Base-by-base conservation (phyloP, 1,284 basidiomycete genomes). In the Sporisorium sorghi region DNA sequence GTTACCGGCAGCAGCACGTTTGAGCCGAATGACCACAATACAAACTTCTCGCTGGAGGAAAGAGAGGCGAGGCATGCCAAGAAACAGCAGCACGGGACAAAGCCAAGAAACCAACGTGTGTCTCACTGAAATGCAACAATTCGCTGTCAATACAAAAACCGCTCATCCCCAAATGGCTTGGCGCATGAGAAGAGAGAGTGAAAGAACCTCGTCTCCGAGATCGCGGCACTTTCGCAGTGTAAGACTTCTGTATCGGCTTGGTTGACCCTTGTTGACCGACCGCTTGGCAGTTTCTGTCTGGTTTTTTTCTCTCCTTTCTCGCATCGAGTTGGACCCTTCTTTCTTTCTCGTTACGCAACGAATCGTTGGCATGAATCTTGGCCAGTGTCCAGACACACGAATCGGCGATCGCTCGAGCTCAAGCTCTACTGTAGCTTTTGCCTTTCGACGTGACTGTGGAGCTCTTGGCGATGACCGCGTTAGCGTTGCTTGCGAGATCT, bases 121-220 rank as follows among this genome's bases (percentile, higher is more conserved):
- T 46, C 30, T 43, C 21, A 46, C 21, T 15, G 14, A 30, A 19
- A 19, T 28, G 28, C 26, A 19, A 33, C 26, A 33, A 21, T 24
- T 28, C 9, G 43, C 43, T 44, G 44, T 43, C 42, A 44, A 44
- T 44, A 44, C 42, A 28, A 46, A 44, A 43, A 46, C 15, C 44
- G 15, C 28, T n/a, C 17, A 6, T 44, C 5, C 23, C 14, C 24
- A 44, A 12, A 7, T 21, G 28, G 44, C 52, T 54, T 54, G 52
- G 52, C 52, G 42, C 52, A 54, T 33, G 42, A 44, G n/a, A n/a
- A n/a, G n/a, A n/a, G n/a, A n/a, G n/a, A n/a, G n/a, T n/a, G n/a
- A n/a, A n/a, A n/a, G n/a, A n/a, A n/a, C n/a, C n/a, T n/a, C n/a
- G n/a, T n/a, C n/a, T n/a, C n/a, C n/a, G n/a, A 21, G 19, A 30